phyloP scores from a whole-genome alignment of 1,139 yeast genomes.

The Yamadazyma triangularis region DNA sequence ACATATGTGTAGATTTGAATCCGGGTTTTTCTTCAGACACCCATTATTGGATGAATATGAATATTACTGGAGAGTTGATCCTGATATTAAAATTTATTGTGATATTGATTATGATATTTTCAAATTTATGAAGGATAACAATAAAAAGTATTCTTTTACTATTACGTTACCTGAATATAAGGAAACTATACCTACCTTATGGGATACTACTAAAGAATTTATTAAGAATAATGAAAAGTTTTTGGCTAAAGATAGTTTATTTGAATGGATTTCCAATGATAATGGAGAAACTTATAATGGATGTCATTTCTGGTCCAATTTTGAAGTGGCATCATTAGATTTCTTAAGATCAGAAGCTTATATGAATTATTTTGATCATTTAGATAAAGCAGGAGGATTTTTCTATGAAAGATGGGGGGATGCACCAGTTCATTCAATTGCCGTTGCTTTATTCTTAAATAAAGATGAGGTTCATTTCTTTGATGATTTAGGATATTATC shows the following conservation, averaged over 20 bases:
- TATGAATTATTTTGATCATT: constrained; percentile 58
- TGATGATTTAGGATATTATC: constrained; percentile 80
- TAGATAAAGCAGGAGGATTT: constrained; percentile 81
- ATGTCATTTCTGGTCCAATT: constrained; percentile 89
- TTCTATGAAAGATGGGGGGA: constrained; percentile 94
- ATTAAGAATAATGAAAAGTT: constrained; percentile 61
- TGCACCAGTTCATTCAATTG: constrained; percentile 87
- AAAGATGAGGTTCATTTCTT: constrained; percentile 69
- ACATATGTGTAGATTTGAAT: constrained; percentile 90
- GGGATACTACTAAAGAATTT: constrained; percentile 73
- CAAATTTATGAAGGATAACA: constrained; percentile 72
- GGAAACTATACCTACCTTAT: constrained; percentile 75
- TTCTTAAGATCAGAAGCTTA: constrained; percentile 76
- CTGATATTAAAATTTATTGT: constrained; percentile 73
- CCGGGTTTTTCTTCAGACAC: constrained; percentile 86
- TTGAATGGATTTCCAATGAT: constrained; percentile 71
- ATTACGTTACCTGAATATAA: constrained; percentile 79
- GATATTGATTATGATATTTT: constrained; percentile 80
- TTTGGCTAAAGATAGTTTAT: constrained; percentile 59
- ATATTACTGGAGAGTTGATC: constrained; percentile 95
- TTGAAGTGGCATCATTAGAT: constrained; percentile 71
- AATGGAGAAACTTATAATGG: constrained; percentile 64
- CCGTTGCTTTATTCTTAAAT: constrained; percentile 71
- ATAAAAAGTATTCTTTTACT: constrained; percentile 73
- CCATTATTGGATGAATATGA: constrained; percentile 66